A percentile compares a stretch with the other conserved stretches of the same genome.
Evolutionary conservation across 768 basidiomycete genomes (phyloP).

Genomic region (Mycena belliarum): DNA sequence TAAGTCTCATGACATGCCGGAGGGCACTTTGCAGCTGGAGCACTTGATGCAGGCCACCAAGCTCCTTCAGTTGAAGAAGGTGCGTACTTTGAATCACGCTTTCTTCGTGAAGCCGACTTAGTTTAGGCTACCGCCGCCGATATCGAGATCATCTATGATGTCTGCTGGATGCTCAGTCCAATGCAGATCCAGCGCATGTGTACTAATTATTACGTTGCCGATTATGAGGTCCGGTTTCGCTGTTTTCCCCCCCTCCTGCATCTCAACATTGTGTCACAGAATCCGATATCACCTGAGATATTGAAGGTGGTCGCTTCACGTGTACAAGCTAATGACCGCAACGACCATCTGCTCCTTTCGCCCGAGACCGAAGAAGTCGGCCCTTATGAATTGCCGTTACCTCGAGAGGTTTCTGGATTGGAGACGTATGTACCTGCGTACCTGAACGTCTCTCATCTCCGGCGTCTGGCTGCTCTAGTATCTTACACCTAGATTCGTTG

Average conservation of each 20-base stretch:
- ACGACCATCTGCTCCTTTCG: conserved; percentile 92
- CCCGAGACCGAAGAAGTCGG: conserved; percentile 98
- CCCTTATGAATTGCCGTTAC: conserved; percentile 89
- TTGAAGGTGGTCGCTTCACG: conserved; percentile 94
- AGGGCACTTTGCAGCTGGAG: conserved; percentile 95
- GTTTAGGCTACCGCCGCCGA: conserved; percentile 85
- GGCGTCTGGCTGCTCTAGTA: conserved; percentile 84
- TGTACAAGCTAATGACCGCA: conserved; percentile 94
- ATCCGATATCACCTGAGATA: conserved; percentile 96
- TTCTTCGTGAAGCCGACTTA: background rate
- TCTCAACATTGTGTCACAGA: conserved; percentile 44
- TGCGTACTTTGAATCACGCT: conserved; percentile 27
- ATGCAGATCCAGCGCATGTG: conserved; percentile 99
- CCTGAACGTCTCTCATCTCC: conserved; percentile 85
- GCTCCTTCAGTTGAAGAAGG: conserved; percentile 96
- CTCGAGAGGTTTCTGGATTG: conserved; percentile 91
- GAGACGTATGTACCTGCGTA: conserved; percentile 97
- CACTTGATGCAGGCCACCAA: conserved; percentile 99
- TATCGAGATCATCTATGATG: conserved; percentile 98
- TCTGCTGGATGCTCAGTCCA: conserved; percentile 99
- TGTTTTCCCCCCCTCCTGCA: background rate
- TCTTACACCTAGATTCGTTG: conserved; percentile 50
- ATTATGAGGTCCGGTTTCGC: conserved; percentile 78
- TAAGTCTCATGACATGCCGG: conserved; percentile 99
- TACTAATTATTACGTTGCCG: conserved; percentile 97